Evolutionary conservation across 176 grass and related monocot species (phyloP).

Genomic region (Lolium perenne): DNA sequence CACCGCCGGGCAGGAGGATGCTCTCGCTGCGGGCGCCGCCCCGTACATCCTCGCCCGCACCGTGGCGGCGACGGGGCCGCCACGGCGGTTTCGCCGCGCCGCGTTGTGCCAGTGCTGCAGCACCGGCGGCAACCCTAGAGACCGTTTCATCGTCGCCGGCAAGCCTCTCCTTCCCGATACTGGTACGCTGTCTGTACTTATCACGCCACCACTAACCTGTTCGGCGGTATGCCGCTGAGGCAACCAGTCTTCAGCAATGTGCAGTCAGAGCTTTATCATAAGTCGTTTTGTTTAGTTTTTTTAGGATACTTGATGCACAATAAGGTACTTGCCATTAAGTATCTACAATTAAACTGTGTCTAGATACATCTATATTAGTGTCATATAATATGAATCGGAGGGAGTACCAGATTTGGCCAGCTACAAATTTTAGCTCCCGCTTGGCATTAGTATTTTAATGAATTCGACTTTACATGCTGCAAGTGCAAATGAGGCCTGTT

Average conservation of each 20-base stretch:
- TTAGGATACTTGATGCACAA: neutral
- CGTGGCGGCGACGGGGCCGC: constrained; percentile 4
- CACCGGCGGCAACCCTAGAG: neutral
- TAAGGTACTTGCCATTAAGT: too few species aligned
- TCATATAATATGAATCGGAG: too few species aligned
- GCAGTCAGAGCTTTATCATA: neutral
- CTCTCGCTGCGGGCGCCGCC: constrained; percentile 31
- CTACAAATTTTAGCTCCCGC: neutral
- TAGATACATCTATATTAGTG: too few species aligned
- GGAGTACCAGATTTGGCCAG: neutral
- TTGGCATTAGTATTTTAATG: neutral
- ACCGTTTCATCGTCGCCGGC: neutral
- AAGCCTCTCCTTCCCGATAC: constrained; percentile 33
- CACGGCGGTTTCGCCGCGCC: neutral
- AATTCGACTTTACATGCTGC: neutral
- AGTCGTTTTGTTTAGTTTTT: neutral
- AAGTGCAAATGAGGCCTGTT: neutral
- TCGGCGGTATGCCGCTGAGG: constrained; percentile 23
- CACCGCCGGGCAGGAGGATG: neutral
- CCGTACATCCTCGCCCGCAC: neutral
- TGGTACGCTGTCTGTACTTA: constrained; percentile 3
- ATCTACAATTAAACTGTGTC: too few species aligned
- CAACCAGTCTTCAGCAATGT: neutral
- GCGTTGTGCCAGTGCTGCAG: neutral
- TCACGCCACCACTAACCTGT: neutral